These are phyloP conservation scores for Tubosaeta sp. DNA, from an alignment of 768 basidiomycete genomes.

Conservation along the genomic window DNA sequence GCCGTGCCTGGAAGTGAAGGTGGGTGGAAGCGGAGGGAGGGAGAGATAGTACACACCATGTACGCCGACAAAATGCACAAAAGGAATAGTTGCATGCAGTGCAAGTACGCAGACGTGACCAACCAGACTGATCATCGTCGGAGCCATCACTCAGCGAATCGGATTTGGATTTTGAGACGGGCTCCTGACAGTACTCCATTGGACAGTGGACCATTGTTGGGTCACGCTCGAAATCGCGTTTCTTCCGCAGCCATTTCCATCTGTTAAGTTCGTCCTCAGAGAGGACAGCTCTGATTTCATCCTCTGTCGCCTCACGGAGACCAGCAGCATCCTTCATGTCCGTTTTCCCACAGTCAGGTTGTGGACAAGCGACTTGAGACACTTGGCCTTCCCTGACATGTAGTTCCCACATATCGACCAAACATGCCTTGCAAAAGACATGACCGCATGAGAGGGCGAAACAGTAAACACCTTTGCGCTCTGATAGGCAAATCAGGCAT, in stretches of 20 bases:
- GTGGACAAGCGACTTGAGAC: constrained; percentile 73
- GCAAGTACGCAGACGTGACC: constrained; percentile 72
- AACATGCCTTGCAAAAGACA: constrained; percentile 79
- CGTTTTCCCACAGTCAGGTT: constrained; percentile 69
- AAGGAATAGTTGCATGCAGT: constrained; percentile 70
- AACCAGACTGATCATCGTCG: constrained; percentile 55
- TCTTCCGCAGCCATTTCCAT: constrained; percentile 77
- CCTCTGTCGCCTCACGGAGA: constrained; percentile 53
- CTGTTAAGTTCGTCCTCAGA: constrained; percentile 59
- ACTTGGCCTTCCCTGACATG: constrained; percentile 80
- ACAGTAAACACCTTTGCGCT: constrained; percentile 72
- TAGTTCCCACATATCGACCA: constrained; percentile 78
- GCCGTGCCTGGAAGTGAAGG: constrained; percentile 64
- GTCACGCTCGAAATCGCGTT: constrained; percentile 71
- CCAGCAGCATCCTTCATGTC: constrained; percentile 21
- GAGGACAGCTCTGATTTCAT: constrained; percentile 70
- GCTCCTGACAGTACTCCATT: constrained; percentile 73
- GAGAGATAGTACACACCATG: constrained; percentile 50
- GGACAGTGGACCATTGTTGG: constrained; percentile 81
- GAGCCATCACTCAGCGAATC: constrained; percentile 9
- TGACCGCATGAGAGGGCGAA: constrained; percentile 67
- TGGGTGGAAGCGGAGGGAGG: constrained; percentile 1
- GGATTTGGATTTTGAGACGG: constrained; percentile 56
- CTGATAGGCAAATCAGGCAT: constrained; percentile 74
- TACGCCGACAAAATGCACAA: constrained; percentile 76